Conservation (phyloP, 805 yeast genomes). For the Pichia thaimueangensis region DNA sequence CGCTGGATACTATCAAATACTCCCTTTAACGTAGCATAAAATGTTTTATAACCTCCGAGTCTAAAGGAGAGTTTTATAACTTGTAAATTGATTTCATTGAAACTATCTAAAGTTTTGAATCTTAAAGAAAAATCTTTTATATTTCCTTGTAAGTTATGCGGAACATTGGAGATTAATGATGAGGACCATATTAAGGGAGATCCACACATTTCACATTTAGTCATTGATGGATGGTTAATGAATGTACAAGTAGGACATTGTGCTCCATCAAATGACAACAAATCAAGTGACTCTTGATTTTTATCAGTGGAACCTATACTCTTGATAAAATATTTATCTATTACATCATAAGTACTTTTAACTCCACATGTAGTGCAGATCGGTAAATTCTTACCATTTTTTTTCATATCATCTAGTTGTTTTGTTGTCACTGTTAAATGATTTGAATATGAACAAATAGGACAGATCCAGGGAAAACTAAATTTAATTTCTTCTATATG, state of each 20-base stretch:
- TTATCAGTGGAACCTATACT: neutral
- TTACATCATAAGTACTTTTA: constrained; percentile 29
- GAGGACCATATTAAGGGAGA: constrained; percentile 31
- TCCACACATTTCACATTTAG: constrained; percentile 85
- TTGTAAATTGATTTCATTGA: constrained; percentile 22
- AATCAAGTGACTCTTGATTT: constrained; percentile 10
- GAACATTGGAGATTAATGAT: neutral
- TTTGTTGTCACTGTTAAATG: constrained; percentile 26
- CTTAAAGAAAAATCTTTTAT: neutral
- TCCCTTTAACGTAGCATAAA: constrained; percentile 40
- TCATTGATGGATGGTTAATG: constrained; percentile 71
- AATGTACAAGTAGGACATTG: constrained; percentile 54
- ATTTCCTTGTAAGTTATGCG: neutral
- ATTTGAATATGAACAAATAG: constrained; percentile 79
- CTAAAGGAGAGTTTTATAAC: constrained; percentile 69
- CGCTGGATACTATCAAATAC: constrained; percentile 37
- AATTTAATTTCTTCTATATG: neutral
- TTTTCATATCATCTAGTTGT: constrained; percentile 7
- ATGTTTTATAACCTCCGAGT: constrained; percentile 54
- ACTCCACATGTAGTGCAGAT: constrained; percentile 62
- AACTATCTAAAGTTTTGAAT: constrained; percentile 2
- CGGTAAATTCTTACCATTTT: constrained; percentile 29
- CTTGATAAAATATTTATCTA: constrained; percentile 5
- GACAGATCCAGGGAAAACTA: constrained; percentile 69
- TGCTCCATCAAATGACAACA: constrained; percentile 28